These are phyloP conservation scores for Stramenopiles sp. DNA, from an alignment of 352 stramenopile genomes.

Conservation along the genomic window DNA sequence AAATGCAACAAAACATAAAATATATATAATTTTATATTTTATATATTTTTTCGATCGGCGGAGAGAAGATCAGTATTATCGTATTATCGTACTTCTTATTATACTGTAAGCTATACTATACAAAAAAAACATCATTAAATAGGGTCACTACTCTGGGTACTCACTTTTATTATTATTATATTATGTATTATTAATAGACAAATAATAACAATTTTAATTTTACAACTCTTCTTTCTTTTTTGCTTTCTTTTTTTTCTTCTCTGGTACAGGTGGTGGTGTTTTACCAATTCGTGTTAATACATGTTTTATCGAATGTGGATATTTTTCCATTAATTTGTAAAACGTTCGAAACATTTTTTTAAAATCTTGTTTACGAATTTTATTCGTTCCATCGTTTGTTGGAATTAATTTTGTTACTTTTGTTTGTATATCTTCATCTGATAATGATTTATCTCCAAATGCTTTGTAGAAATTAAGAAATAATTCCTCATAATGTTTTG, in stretches of 20 bases:
- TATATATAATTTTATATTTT: too few species aligned
- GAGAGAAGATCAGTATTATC: too few species aligned
- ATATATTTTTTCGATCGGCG: too few species aligned
- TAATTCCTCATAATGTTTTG: not conserved
- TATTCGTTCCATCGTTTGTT: not conserved
- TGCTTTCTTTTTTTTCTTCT: not conserved
- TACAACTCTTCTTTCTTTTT: not conserved
- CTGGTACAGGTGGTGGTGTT: not conserved
- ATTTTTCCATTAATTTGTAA: not conserved
- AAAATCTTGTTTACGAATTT: not conserved
- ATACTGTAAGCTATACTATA: too few species aligned
- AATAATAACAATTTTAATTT: too few species aligned
- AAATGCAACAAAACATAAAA: too few species aligned
- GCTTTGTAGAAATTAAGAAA: not conserved
- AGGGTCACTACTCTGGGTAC: too few species aligned
- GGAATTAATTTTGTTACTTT: not conserved
- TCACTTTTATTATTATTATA: too few species aligned
- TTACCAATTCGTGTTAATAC: not conserved
- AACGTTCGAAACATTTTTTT: not conserved
- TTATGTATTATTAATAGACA: too few species aligned
- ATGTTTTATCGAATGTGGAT: not conserved
- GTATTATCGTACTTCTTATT: too few species aligned
- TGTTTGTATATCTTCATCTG: not conserved
- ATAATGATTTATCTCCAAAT: not conserved
- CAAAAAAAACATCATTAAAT: too few species aligned